A percentile compares a stretch with the other conserved stretches of the same genome.
These are phyloP conservation scores for Cornus suecica DNA, from an alignment of 148 eudicot genomes.

Conservation along the genomic window DNA sequence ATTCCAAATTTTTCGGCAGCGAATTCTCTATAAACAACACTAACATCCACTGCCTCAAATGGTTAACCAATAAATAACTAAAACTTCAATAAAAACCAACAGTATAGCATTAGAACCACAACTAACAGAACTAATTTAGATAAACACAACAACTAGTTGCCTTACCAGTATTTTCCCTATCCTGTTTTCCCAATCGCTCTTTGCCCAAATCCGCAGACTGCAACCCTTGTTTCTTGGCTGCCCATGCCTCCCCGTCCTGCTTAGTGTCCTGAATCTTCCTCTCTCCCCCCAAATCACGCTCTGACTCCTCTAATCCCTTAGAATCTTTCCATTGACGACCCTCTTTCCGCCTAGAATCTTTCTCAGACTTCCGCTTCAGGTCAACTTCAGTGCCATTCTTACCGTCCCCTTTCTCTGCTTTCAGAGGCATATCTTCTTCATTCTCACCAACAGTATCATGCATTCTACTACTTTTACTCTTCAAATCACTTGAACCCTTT, in stretches of 20 bases:
- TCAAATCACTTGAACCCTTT: constrained; percentile 45
- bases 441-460: constrained; percentile 36
- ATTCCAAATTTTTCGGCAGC: neutral
- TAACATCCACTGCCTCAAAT: neutral
- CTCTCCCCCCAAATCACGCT: constrained; percentile 49
- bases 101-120: neutral
- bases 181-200: constrained; percentile 50
- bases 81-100: neutral
- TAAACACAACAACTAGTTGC: constrained; percentile 31
- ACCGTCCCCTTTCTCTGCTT: constrained; percentile 44
- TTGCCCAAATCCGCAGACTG: constrained; percentile 29
- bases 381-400: constrained; percentile 55
- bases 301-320: constrained; percentile 59
- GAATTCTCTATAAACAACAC: neutral
- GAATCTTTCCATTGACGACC: constrained; percentile 26
- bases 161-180: constrained; percentile 72
- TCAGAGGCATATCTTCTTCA: constrained; percentile 27
- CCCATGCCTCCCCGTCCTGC: constrained; percentile 33
- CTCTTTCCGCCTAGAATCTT: constrained; percentile 51
- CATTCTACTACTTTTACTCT: constrained; percentile 57
- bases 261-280: constrained; percentile 44
- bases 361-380: constrained; percentile 64
- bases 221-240: constrained; percentile 27
- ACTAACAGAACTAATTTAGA: neutral
- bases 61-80: neutral